Percentiles rank a stretch among this genome's conserved stretches.
Conservation (phyloP, 2,329 filamentous ascomycete species). For the Tolypocladium ophioglossoides region DNA sequence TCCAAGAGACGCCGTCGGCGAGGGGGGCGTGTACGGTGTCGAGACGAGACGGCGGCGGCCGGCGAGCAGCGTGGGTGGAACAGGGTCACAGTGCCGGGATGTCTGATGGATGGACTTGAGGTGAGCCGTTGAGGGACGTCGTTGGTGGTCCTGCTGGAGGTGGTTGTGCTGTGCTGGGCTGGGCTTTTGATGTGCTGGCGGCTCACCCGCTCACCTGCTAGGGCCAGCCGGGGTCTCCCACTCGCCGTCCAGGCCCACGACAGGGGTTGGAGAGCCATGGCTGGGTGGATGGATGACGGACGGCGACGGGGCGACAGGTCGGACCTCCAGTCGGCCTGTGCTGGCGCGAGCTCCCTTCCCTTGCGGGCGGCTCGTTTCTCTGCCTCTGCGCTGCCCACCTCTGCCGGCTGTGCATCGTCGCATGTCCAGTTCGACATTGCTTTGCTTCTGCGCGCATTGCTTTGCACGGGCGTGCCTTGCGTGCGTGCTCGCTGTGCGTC, state of each 20-base stretch:
- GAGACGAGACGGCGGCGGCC: neutral
- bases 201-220: neutral
- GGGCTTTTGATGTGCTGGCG: slow-evolving; percentile 2
- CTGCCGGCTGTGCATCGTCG: neutral
- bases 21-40: slow-evolving; percentile 2
- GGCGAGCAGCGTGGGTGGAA: slow-evolving; percentile 4
- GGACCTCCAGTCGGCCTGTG: slow-evolving; percentile 1
- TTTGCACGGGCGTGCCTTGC: neutral
- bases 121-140: neutral
- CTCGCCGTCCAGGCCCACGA: neutral
- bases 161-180: slow-evolving; percentile 9
- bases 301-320: neutral
- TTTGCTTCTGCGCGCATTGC: neutral
- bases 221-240: neutral
- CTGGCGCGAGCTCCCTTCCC: neutral
- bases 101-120: slow-evolving; percentile 1
- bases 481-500: neutral
- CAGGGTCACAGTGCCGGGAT: slow-evolving; percentile 4
- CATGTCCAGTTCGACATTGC: neutral
- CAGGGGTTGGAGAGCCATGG: neutral
- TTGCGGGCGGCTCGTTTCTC: neutral
- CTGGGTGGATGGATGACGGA: neutral
- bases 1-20: neutral
- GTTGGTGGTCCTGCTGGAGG: too few relatives aligned
- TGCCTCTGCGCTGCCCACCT: neutral